A percentile compares a stretch with the other conserved stretches of the same genome.
Conservation (phyloP, 1,284 basidiomycete species). For the Takashimella tepidaria region DNA sequence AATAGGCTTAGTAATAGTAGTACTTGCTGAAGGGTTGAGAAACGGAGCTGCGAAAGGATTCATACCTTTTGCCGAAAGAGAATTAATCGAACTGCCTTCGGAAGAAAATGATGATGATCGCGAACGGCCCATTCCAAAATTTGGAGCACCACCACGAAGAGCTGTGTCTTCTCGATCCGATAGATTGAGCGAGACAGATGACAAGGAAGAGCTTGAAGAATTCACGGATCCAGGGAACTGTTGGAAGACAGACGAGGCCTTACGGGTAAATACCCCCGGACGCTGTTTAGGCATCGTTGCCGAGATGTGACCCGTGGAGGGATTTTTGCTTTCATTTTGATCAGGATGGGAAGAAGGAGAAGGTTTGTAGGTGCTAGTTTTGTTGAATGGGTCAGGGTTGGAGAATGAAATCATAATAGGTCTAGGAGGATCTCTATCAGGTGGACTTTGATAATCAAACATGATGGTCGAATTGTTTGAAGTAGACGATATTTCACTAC, state of each 20-base stretch:
- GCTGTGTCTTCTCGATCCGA: background rate
- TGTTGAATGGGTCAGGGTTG: background rate
- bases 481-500: background rate
- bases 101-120: background rate
- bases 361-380: background rate
- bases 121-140: background rate
- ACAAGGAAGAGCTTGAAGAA: background rate
- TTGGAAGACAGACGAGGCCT: background rate
- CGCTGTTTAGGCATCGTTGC: no score
- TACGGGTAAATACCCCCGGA: background rate
- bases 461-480: background rate
- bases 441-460: background rate
- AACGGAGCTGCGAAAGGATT: background rate
- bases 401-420: background rate
- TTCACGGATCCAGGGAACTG: background rate
- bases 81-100: background rate
- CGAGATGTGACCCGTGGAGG: background rate
- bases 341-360: background rate
- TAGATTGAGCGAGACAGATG: background rate
- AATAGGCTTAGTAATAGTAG: background rate
- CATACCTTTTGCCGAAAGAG: background rate
- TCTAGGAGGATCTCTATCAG: background rate
- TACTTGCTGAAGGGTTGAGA: background rate
- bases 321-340: background rate
- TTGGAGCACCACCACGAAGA: no score